phyloP scores from a whole-genome alignment of 164 flowering plant species.

The Umbilicus rupestris region DNA sequence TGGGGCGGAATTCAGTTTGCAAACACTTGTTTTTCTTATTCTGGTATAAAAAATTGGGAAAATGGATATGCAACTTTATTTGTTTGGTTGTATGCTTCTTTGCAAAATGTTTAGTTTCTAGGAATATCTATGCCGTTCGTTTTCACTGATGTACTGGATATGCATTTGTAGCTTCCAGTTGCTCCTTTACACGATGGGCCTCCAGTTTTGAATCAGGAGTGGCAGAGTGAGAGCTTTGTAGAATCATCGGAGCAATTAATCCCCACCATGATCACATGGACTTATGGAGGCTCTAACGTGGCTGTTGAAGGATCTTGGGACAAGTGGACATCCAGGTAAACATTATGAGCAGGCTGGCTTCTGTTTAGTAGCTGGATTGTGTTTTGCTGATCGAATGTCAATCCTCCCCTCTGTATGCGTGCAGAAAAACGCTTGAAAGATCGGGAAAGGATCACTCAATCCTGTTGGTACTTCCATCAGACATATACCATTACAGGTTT shows the following conservation, averaged over 20 bases:
- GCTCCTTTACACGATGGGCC: slow-evolving; percentile 56
- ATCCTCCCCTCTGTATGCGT: slow-evolving; percentile 4
- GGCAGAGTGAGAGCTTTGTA: slow-evolving; percentile 35
- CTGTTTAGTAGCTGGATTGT: not conserved
- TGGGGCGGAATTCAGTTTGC: no score
- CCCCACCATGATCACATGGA: slow-evolving; percentile 82
- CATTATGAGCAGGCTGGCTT: not conserved
- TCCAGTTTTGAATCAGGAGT: slow-evolving; percentile 25
- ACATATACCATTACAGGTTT: slow-evolving; percentile 73
- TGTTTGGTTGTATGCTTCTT: no score
- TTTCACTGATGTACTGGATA: not conserved
- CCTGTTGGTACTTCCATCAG: slow-evolving; percentile 71
- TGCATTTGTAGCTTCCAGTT: slow-evolving; percentile 49
- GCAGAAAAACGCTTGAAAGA: slow-evolving; percentile 66
- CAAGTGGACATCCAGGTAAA: slow-evolving; percentile 68
- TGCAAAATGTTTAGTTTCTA: no score
- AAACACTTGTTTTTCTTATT: no score
- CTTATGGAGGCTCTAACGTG: slow-evolving; percentile 65
- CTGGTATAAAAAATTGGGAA: no score
- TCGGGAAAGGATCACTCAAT: slow-evolving; percentile 78
- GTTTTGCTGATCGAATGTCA: no score
- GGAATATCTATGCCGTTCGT: not conserved
- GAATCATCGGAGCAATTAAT: slow-evolving; percentile 49
- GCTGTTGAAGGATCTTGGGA: slow-evolving; percentile 95
- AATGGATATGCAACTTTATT: no score